phyloP scores from a whole-genome alignment of 2,329 filamentous ascomycete genomes.

The Phaeosphaeriaceae sp. region DNA sequence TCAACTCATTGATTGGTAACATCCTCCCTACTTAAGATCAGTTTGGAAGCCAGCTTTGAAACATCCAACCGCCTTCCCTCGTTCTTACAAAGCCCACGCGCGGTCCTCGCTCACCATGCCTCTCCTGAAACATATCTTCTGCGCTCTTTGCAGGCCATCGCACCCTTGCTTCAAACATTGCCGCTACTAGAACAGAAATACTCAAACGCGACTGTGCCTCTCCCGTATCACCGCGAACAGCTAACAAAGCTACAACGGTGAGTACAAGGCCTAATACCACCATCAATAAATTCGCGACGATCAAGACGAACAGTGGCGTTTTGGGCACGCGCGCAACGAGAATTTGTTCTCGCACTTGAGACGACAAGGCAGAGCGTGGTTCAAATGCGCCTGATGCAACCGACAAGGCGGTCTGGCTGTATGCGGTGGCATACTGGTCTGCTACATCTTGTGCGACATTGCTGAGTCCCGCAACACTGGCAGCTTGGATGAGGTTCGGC shows the following conservation, averaged over 20 bases:
- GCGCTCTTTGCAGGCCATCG: background rate
- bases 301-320: background rate
- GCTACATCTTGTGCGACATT: background rate
- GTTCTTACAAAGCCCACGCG: background rate
- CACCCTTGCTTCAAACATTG: constrained; percentile 1
- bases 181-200: constrained; percentile 2
- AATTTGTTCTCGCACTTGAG: background rate
- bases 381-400: background rate
- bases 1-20: no score
- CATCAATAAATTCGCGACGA: background rate
- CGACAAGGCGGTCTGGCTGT: constrained; percentile 4
- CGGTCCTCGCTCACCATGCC: background rate
- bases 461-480: background rate
- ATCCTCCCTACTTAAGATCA: background rate
- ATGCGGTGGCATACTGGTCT: constrained; percentile 3
- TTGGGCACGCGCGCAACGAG: constrained; percentile 4
- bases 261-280: constrained; percentile 1
- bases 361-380: background rate
- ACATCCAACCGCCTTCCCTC: background rate
- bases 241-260: background rate
- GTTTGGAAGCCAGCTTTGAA: background rate
- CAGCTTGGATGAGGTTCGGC: constrained; percentile 2
- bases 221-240: constrained; percentile 2
- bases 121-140: constrained; percentile 5
- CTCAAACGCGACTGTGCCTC: constrained; percentile 4